Percentiles rank a stretch among this genome's conserved stretches.
phyloP scores from a whole-genome alignment of 2,329 filamentous ascomycete genomes.

The Monosporascus sp. region DNA sequence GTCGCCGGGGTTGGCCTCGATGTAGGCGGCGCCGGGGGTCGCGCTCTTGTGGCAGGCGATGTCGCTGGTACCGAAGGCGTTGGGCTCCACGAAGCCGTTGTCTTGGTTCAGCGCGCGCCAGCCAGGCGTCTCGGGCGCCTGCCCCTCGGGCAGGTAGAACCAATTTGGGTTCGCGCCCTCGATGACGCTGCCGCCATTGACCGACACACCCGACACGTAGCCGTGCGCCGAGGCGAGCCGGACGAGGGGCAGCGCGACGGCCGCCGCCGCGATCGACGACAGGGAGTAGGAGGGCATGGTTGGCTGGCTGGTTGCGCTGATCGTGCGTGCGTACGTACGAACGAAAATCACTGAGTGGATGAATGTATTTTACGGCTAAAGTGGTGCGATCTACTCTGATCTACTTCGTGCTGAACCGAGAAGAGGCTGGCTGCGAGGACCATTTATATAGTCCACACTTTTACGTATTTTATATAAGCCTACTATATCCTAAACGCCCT shows the following conservation, averaged over 20 bases:
- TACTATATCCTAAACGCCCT: too few species aligned
- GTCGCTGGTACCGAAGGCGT: constrained; percentile 24
- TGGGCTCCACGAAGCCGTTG: constrained; percentile 34
- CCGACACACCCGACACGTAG: not conserved
- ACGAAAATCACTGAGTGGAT: too few species aligned
- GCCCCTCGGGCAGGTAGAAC: constrained; percentile 21
- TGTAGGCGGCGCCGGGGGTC: constrained; percentile 18
- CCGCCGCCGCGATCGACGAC: not conserved
- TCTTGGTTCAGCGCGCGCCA: constrained; percentile 28
- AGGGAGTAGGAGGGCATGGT: not conserved
- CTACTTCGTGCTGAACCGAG: too few species aligned
- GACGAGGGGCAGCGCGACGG: not conserved
- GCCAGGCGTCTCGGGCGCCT: constrained; percentile 12
- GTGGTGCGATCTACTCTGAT: too few species aligned
- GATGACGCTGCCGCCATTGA: constrained; percentile 27
- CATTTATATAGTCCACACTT: too few species aligned
- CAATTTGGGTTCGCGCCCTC: constrained; percentile 20
- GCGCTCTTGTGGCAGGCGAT: constrained; percentile 33
- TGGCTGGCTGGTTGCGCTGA: not conserved
- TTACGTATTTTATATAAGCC: too few species aligned
- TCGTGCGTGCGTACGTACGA: too few species aligned
- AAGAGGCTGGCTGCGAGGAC: too few species aligned
- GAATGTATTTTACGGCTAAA: too few species aligned
- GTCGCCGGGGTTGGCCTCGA: constrained; percentile 20
- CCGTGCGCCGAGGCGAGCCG: not conserved